Percentiles rank a stretch among this genome's conserved stretches.
Conservation (phyloP, 176 grass and related monocot species). For the Juncus inflexus region DNA sequence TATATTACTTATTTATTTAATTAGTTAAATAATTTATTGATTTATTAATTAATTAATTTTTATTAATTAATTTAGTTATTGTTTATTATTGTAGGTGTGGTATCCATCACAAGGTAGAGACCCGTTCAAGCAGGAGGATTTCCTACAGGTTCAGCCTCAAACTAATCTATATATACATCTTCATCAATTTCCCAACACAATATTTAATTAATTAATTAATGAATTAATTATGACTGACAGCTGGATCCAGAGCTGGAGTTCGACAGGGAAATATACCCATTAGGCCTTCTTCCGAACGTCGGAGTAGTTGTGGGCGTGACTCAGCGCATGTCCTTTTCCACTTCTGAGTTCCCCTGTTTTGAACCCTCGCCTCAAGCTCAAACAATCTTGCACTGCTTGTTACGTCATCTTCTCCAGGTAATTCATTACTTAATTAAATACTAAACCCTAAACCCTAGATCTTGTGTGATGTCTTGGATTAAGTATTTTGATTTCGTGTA, state of each 20-base stretch:
- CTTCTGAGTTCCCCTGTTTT: conserved; percentile 94
- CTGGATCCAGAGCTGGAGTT: conserved; percentile 98
- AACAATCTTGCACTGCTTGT: conserved; percentile 96
- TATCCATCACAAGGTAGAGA: conserved; percentile 78
- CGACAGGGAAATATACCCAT: conserved; percentile 92
- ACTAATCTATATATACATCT: conserved; percentile 10
- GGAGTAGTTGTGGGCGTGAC: conserved; percentile 91
- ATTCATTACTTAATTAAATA: background rate
- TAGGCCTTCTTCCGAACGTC: conserved; percentile 96
- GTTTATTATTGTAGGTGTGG: conserved; percentile 71
- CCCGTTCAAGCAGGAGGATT: conserved; percentile 96
- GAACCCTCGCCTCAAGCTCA: conserved; percentile 95
- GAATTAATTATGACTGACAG: conserved; percentile 22
- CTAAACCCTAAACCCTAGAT: background rate
- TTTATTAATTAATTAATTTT: too few relatives aligned
- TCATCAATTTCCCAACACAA: background rate
- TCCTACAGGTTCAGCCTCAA: conserved; percentile 64
- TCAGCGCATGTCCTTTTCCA: conserved; percentile 94
- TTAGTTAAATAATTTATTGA: too few relatives aligned
- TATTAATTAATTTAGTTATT: conserved; percentile 8
- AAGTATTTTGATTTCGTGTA: conserved; percentile 27
- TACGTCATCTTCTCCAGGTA: conserved; percentile 98
- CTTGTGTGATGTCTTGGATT: background rate
- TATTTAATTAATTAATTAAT: too few relatives aligned
- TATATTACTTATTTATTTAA: background rate